Percentiles rank a stretch among this genome's conserved stretches.
These are phyloP conservation scores for Pyrenochaeta sp. DNA, from an alignment of 2,329 filamentous ascomycete species.

Conservation along the genomic window DNA sequence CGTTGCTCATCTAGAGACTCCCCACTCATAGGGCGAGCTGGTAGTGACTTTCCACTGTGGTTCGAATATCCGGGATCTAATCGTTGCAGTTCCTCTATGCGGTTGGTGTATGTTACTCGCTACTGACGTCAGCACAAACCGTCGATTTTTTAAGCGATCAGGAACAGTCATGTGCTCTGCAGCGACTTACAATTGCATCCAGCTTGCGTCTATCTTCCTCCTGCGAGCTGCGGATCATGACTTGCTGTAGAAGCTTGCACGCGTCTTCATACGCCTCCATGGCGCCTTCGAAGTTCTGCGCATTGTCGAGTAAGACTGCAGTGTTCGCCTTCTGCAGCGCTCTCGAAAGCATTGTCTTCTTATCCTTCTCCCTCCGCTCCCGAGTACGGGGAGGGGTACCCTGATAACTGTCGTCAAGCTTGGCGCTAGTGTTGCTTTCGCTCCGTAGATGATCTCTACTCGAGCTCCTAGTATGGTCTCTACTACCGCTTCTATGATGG, in stretches of 20 bases:
- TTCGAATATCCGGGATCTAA: constrained; percentile 66
- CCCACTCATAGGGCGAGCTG: constrained; percentile 72
- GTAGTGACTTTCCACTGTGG: constrained; percentile 75
- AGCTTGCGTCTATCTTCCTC: constrained; percentile 90
- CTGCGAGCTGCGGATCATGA: constrained; percentile 82
- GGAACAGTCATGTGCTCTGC: not conserved
- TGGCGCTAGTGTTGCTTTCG: constrained; percentile 45
- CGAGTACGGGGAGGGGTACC: constrained; percentile 49
- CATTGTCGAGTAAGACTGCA: constrained; percentile 94
- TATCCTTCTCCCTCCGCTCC: constrained; percentile 59
- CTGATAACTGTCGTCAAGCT: constrained; percentile 42
- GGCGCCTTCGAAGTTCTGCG: constrained; percentile 90
- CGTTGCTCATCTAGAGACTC: constrained; percentile 57
- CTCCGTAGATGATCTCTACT: constrained; percentile 36
- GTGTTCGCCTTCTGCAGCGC: constrained; percentile 95
- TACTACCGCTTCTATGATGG: constrained; percentile 36
- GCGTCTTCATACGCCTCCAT: constrained; percentile 91
- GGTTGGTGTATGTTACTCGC: constrained; percentile 88
- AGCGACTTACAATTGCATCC: constrained; percentile 82
- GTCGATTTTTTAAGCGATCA: not conserved
- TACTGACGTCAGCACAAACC: constrained; percentile 49
- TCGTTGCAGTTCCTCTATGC: constrained; percentile 85
- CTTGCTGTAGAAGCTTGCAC: constrained; percentile 84
- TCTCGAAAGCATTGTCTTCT: constrained; percentile 97
- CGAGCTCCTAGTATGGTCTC: constrained; percentile 25